Conservation (phyloP, 2,329 filamentous ascomycete species). For the Aspergillus sp. region DNA sequence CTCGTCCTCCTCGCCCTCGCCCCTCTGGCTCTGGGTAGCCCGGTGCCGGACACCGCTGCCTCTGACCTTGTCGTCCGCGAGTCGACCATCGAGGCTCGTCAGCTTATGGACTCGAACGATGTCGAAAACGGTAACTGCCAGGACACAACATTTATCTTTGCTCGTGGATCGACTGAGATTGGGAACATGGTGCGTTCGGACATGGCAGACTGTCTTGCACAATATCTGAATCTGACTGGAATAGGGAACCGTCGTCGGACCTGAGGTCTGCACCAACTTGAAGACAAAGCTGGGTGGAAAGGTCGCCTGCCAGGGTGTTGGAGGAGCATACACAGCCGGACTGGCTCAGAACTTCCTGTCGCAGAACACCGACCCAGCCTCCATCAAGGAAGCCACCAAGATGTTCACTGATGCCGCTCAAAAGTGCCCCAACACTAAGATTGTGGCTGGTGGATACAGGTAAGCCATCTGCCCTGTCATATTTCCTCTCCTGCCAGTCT, state of each 20-base stretch:
- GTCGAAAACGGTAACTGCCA: constrained; percentile 32
- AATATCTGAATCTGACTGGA: background rate
- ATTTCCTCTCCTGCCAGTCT: constrained; percentile 8
- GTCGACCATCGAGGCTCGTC: constrained; percentile 3
- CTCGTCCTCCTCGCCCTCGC: constrained; percentile 10
- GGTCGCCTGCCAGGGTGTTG: constrained; percentile 41
- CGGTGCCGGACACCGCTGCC: constrained; percentile 3
- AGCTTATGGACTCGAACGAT: constrained; percentile 25
- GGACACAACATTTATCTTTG: constrained; percentile 36
- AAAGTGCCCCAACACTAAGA: constrained; percentile 41
- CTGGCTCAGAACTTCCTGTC: constrained; percentile 35
- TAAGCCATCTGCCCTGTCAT: constrained; percentile 12
- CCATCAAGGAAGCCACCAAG: constrained; percentile 37
- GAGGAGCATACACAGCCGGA: constrained; percentile 35
- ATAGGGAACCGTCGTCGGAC: constrained; percentile 26
- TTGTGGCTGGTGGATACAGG: constrained; percentile 43
- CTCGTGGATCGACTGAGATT: constrained; percentile 35
- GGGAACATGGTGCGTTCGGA: constrained; percentile 31
- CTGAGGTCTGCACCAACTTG: constrained; percentile 21
- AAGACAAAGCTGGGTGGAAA: constrained; percentile 18
- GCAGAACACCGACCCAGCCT: constrained; percentile 28
- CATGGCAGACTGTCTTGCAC: background rate
- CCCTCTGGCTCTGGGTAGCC: constrained; percentile 10
- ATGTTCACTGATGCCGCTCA: constrained; percentile 37
- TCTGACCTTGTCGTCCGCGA: background rate